These are phyloP conservation scores for Beauveria varroae DNA, from an alignment of 2,329 filamentous ascomycete genomes.

Conservation along the genomic window DNA sequence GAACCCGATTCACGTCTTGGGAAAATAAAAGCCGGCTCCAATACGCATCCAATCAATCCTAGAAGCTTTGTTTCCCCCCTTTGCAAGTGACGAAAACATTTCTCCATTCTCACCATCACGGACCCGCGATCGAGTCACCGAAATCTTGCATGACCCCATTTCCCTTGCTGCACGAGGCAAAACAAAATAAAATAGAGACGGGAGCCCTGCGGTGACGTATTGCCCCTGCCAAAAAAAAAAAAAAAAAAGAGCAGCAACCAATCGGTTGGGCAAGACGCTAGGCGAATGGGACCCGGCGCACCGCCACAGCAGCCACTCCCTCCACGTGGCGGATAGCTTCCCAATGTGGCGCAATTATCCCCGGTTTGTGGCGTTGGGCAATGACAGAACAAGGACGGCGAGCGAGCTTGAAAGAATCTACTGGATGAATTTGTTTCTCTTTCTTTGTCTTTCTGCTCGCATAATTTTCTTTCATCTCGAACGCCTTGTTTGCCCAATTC, in stretches of 20 bases:
- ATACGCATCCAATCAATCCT: too few species aligned
- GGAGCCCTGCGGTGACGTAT: not conserved
- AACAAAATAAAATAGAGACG: not conserved
- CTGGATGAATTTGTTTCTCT: not conserved
- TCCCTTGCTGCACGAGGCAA: not conserved
- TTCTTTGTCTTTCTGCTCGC: not conserved
- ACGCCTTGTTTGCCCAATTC: not conserved
- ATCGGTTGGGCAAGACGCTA: not conserved
- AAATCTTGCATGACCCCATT: not conserved
- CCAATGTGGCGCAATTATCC: not conserved
- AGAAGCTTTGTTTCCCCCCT: too few species aligned
- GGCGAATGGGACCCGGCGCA: not conserved
- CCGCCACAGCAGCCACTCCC: not conserved
- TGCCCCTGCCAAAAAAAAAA: not conserved
- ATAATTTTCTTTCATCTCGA: not conserved
- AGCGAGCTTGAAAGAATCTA: too few species aligned
- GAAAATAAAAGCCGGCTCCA: too few species aligned
- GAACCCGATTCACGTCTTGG: too few species aligned
- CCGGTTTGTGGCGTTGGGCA: not conserved
- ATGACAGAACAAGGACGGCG: not conserved
- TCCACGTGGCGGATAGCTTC: slow-evolving; percentile 1
- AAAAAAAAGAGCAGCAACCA: not conserved
- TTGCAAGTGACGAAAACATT: too few species aligned
- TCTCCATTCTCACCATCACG: too few species aligned
- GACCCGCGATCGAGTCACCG: not conserved